phyloP scores from a whole-genome alignment of 2,329 filamentous ascomycete genomes.

The Colletotrichum agaves region DNA sequence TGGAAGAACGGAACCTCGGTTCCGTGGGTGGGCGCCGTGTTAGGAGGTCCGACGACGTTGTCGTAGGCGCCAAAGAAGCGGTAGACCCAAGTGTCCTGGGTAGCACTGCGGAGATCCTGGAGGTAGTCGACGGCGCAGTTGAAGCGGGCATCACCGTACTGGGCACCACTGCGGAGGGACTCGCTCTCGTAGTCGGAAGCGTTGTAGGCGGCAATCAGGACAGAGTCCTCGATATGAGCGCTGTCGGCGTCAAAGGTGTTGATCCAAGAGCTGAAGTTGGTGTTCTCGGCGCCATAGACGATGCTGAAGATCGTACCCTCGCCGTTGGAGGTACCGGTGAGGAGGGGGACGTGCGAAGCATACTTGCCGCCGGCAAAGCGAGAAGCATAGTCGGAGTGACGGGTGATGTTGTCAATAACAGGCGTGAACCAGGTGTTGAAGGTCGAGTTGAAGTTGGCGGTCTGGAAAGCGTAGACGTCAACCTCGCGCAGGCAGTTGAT shows the following conservation, averaged over 20 bases:
- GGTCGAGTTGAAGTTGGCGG: constrained; percentile 47
- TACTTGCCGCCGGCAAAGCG: constrained; percentile 43
- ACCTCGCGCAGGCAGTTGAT: constrained; percentile 51
- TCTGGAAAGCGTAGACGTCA: constrained; percentile 45
- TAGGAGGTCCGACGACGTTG: constrained; percentile 51
- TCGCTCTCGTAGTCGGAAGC: constrained; percentile 49
- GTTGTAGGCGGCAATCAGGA: constrained; percentile 48
- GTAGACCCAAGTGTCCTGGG: constrained; percentile 55
- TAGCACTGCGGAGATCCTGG: constrained; percentile 49
- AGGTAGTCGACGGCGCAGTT: constrained; percentile 54
- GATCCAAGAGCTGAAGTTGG: constrained; percentile 45
- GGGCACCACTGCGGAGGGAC: constrained; percentile 53
- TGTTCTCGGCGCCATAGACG: constrained; percentile 48
- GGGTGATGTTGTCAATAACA: constrained; percentile 48
- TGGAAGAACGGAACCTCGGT: constrained; percentile 58
- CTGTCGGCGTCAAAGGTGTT: constrained; percentile 52
- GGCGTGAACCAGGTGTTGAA: constrained; percentile 56
- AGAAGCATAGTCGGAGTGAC: constrained; percentile 46
- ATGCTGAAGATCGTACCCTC: constrained; percentile 51
- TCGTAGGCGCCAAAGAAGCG: constrained; percentile 55
- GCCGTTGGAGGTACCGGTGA: constrained; percentile 49
- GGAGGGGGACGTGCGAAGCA: constrained; percentile 48
- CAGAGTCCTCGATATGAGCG: constrained; percentile 48
- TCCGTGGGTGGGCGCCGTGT: constrained; percentile 50
- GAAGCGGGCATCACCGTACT: constrained; percentile 59